Evolutionary conservation across 2,329 filamentous ascomycete species (phyloP), one percentile per base, ranked within the genome.

Genomic region (Juglanconis oblonga): DNA sequence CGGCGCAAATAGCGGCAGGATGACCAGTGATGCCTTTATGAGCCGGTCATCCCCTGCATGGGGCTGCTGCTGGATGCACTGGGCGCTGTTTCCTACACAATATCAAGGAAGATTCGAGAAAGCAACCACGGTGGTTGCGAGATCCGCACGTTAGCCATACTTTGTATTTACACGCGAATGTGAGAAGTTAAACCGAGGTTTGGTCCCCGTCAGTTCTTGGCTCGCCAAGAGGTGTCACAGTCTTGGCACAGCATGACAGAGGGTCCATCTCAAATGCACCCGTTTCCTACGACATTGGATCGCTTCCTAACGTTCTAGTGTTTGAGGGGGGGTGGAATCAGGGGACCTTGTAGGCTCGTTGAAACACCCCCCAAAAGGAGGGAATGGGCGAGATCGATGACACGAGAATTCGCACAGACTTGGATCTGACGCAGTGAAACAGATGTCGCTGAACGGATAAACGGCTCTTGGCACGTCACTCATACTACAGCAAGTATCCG

Each of bases 141-240:
- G 17, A 17, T 17, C 17, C 17, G 17, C 17, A 17, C 17, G 17
- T 1, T 17, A 17, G 17, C 17, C 17, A 17, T 17, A 17, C 17
- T 17, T 17, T 17, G 17, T 17, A 17, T 17, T 17, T 17, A 17
- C 17, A 17, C 17, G 17, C 17, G 17, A 17, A 17, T 17, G 17
- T 17, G 17, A 17, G 17, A 17, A 17, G 17, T 17, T 17, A 17
- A 17, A 17, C 17, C 17, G 17, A 17, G 17, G 17, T 17, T 6
- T 29, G 13, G 7, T 29, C 5, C 13, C 9, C 44, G 14, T 45
- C 44, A 7, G 44, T n/a, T 17, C 13, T 17, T 17, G 14, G 14
- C 44, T 4, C 47, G 57, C 57, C 57, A 59, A 59, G 57, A 59
- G 44, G 44, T 59, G 57, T 59, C 57, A 54, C n/a, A 42, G 29